phyloP scores from a whole-genome alignment of 2,329 filamentous ascomycete genomes.

The Rasamsonia emersonii region DNA sequence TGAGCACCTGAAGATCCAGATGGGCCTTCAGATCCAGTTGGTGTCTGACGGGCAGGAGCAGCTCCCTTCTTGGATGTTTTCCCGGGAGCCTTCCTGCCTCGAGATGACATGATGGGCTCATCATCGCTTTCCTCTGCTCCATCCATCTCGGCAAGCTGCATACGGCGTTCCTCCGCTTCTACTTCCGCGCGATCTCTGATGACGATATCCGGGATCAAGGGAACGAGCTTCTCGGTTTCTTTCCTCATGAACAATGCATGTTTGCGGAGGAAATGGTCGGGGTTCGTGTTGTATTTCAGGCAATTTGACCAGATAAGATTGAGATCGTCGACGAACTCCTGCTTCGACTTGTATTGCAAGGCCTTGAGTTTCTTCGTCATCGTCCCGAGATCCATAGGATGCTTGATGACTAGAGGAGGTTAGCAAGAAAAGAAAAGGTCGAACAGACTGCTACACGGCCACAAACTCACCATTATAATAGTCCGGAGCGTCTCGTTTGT shows the following conservation, averaged over 20 bases:
- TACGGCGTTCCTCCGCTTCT: conserved; percentile 72
- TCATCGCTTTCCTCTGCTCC: conserved; percentile 88
- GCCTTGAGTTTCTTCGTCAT: conserved; percentile 97
- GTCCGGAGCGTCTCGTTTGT: conserved; percentile 93
- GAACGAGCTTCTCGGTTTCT: conserved; percentile 92
- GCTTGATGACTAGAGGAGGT: conserved; percentile 66
- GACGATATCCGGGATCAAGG: conserved; percentile 84
- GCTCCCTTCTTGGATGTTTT: conserved; percentile 67
- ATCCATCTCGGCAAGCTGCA: conserved; percentile 74
- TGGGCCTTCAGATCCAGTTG: conserved; percentile 69
- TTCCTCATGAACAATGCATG: conserved; percentile 96
- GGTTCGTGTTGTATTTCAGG: conserved; percentile 87
- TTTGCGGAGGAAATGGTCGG: conserved; percentile 75
- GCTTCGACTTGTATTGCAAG: conserved; percentile 74
- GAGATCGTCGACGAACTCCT: conserved; percentile 87
- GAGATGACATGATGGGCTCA: conserved; percentile 95
- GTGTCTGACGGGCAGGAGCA: conserved; percentile 59
- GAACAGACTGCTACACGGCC: not conserved
- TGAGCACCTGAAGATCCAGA: conserved; percentile 48
- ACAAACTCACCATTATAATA: conserved; percentile 72
- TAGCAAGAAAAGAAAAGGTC: conserved; percentile 10
- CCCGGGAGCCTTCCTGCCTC: conserved; percentile 76
- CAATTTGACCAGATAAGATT: conserved; percentile 98
- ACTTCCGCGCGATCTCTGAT: conserved; percentile 90
- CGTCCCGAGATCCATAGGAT: conserved; percentile 92